Base-by-base conservation (phyloP, 1,284 basidiomycete species). In the Naganishia albida region DNA sequence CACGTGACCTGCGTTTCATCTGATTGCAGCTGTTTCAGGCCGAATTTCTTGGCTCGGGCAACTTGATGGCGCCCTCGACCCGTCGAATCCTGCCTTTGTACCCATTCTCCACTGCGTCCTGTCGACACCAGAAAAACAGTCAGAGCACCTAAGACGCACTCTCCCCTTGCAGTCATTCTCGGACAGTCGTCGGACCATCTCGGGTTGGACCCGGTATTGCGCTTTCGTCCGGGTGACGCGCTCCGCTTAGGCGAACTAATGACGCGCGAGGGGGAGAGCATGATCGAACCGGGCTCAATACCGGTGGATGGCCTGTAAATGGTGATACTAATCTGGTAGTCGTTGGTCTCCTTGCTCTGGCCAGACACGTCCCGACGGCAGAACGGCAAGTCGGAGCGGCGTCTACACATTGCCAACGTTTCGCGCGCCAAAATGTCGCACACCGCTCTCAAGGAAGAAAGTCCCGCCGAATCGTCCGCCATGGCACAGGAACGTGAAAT, bases 401-500 rank as follows among this genome's bases (percentile, higher is more conserved):
- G 12, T 28, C 3, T 1, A 43, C 16, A 20, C 16, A 4, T 20
- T 15, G n/a, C 42, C 16, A 50, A 15, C 16, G 3, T n/a, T 16
- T 20, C n/a, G 7, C 20, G 20, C n/a, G 18, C 18, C 53, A 26
- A 13, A 2, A 56, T 56, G 54, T 46, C 43, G 28, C 16, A 39
- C 38, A 56, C 54, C 43, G 55, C 55, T 7, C 18, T 57, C 26
- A 57, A 57, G 43, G 55, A 57, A 2, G 55, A 57, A 23, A 57
- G 55, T 18, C 55, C 55, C n/a, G 55, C 55, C 26, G 55, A 57
- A 16, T 57, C 55, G 7, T 57, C 55, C 10, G 55, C 55, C 7
- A 57, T 57, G 55, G 55, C 55, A 34, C 55, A 23, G 2, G 55
- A 57, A 23, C 43, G 55, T 0, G 54, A 56, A 2, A 54, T 13